Conservation (phyloP, 768 basidiomycete genomes). For the Fistulinella prunicolor region DNA sequence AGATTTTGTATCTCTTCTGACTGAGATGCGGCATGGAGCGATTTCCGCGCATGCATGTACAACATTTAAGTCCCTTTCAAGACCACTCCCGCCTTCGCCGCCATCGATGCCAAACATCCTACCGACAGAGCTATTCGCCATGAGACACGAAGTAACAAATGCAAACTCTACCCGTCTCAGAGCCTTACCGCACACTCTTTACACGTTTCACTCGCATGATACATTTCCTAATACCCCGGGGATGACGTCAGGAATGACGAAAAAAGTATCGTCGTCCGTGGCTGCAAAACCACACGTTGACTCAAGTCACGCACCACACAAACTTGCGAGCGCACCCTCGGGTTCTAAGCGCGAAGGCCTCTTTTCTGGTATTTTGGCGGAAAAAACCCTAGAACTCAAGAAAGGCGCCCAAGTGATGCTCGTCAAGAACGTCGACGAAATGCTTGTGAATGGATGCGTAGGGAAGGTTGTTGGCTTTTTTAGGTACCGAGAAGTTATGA, state of each 20-base stretch:
- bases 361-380: constrained; percentile 61
- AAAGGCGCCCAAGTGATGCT: constrained; percentile 65
- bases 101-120: constrained; percentile 32
- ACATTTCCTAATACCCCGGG: constrained; percentile 27
- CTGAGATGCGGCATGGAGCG: constrained; percentile 66
- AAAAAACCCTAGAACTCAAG: constrained; percentile 53
- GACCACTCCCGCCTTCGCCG: constrained; percentile 22
- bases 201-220: constrained; percentile 52
- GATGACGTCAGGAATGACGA: background rate
- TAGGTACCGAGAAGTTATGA: constrained; percentile 21
- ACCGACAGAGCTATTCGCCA: constrained; percentile 59
- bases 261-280: constrained; percentile 3
- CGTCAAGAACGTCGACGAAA: constrained; percentile 60
- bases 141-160: constrained; percentile 64
- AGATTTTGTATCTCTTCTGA: constrained; percentile 74
- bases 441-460: constrained; percentile 69
- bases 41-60: constrained; percentile 45
- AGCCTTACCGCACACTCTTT: constrained; percentile 41
- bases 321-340: constrained; percentile 14
- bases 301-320: constrained; percentile 30
- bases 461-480: constrained; percentile 59
- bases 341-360: constrained; percentile 46
- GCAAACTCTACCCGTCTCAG: constrained; percentile 57
- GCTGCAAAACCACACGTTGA: background rate
- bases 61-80: constrained; percentile 47